Percentiles rank a stretch among this genome's conserved stretches.
These are phyloP conservation scores for Cladophialophora psammophila DNA, from an alignment of 2,329 filamentous ascomycete genomes.

Conservation along the genomic window DNA sequence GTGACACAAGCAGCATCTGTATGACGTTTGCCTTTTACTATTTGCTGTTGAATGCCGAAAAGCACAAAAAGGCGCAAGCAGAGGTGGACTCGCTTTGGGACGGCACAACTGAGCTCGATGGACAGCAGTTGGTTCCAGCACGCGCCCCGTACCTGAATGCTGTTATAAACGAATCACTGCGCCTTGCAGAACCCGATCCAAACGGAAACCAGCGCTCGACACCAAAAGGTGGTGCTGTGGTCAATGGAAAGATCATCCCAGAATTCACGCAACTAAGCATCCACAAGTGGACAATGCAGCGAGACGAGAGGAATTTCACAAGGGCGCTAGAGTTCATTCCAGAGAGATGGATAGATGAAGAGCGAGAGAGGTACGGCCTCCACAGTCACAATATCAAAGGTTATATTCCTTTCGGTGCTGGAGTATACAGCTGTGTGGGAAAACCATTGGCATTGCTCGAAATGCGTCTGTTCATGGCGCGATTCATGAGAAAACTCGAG, in stretches of 20 bases:
- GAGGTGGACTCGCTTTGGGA: constrained; percentile 9
- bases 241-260: constrained; percentile 46
- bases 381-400: constrained; percentile 40
- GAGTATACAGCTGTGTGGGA: constrained; percentile 42
- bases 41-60: constrained; percentile 40
- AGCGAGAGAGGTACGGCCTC: constrained; percentile 41
- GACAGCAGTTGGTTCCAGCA: constrained; percentile 6
- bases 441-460: constrained; percentile 41
- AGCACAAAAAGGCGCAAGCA: neutral
- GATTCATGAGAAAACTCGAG: constrained; percentile 10
- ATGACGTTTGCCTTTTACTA: constrained; percentile 52
- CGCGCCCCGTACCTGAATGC: constrained; percentile 43
- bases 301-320: constrained; percentile 9
- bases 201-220: constrained; percentile 47
- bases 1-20: constrained; percentile 51
- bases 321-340: constrained; percentile 45
- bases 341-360: constrained; percentile 48
- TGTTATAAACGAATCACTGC: constrained; percentile 52
- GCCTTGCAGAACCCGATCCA: constrained; percentile 50
- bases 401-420: constrained; percentile 46
- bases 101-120: neutral
- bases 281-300: constrained; percentile 34
- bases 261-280: constrained; percentile 37
- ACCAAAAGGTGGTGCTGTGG: constrained; percentile 43
- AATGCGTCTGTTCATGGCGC: constrained; percentile 30